Evolutionary conservation across 345 rosid genomes (phyloP).

Genomic region (Heritiera fomes): DNA sequence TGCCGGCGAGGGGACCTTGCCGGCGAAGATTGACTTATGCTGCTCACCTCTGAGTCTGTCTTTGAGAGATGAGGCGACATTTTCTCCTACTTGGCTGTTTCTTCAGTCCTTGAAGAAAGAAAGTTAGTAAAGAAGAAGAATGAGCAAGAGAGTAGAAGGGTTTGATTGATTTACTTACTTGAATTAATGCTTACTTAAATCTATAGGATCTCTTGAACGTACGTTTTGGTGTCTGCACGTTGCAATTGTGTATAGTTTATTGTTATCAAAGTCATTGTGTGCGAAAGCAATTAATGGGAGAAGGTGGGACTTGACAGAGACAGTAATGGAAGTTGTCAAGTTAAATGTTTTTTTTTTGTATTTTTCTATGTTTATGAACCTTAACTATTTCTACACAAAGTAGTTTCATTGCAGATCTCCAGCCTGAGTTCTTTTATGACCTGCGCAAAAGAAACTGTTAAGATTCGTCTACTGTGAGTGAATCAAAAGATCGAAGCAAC

Average conservation of each 20-base stretch:
- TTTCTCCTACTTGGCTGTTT: neutral
- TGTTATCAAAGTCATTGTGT: constrained; percentile 29
- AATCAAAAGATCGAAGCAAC: neutral
- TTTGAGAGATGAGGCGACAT: constrained; percentile 53
- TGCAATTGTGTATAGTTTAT: constrained; percentile 32
- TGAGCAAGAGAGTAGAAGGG: neutral
- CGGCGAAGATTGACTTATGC: constrained; percentile 58
- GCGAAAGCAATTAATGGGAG: constrained; percentile 37
- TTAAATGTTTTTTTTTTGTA: neutral
- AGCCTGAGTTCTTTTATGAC: neutral
- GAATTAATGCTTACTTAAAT: neutral
- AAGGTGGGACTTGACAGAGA: constrained; percentile 35
- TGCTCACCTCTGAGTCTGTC: constrained; percentile 69
- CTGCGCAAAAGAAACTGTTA: neutral
- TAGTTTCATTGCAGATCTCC: constrained; percentile 6
- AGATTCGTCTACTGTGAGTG: neutral
- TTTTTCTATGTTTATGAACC: neutral
- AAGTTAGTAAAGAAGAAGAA: neutral
- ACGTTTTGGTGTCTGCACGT: constrained; percentile 34
- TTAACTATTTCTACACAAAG: constrained; percentile 1
- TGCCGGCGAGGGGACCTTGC: constrained; percentile 46
- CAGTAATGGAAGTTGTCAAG: constrained; percentile 17
- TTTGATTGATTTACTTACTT: neutral
- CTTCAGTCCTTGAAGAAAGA: neutral
- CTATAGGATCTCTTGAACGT: constrained; percentile 29